Evolutionary conservation across 805 yeast genomes (phyloP), one percentile per base, ranked within the genome.

Genomic region (Cyberlindnera maclurae): DNA sequence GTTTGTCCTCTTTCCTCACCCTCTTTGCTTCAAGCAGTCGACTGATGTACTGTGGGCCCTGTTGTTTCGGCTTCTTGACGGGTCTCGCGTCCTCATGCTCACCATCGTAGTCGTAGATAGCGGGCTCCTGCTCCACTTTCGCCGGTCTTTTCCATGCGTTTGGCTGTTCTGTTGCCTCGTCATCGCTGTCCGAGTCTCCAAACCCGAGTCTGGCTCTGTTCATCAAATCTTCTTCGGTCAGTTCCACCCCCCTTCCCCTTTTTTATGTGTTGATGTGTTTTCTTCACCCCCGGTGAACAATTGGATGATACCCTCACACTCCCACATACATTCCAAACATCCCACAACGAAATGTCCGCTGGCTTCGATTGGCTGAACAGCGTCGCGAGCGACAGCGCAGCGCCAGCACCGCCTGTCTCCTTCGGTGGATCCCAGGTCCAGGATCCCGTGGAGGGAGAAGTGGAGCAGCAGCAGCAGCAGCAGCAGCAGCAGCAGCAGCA

Each of bases 291-390:
- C n/a, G n/a, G n/a, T n/a, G n/a, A n/a, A n/a, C n/a, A n/a, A n/a
- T n/a, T 17, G 12, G 33, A 10, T 27, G 7, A 27, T 27, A 10
- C 29, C 12, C n/a, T 27, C 29, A 10, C n/a, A 9, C 10, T 7
- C n/a, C 10, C 29, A 27, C n/a, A 7, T 27, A 10, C 29, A 27
- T 27, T 27, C 11, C 11, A 27, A 18, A 18, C 26, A 7, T 12
- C 12, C 9, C 12, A 18, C 15, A 13, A 22, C 29, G 13, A 26
- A n/a, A 27, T 34, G 30, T 34, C 33, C 16, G 31, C 28, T 16
- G 77, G 77, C 10, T 71, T 70, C 45, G 78, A 74, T 47, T 74
- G 79, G 79, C 55, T 73, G 34, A 71, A 71, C 41, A 69, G 65
- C 5, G 44, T 63, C 15, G 45, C 42, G 38, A 55, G 54, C 12